These are phyloP conservation scores for Fusarium gaditjirri DNA, from an alignment of 2,329 filamentous ascomycete genomes.

Conservation along the genomic window DNA sequence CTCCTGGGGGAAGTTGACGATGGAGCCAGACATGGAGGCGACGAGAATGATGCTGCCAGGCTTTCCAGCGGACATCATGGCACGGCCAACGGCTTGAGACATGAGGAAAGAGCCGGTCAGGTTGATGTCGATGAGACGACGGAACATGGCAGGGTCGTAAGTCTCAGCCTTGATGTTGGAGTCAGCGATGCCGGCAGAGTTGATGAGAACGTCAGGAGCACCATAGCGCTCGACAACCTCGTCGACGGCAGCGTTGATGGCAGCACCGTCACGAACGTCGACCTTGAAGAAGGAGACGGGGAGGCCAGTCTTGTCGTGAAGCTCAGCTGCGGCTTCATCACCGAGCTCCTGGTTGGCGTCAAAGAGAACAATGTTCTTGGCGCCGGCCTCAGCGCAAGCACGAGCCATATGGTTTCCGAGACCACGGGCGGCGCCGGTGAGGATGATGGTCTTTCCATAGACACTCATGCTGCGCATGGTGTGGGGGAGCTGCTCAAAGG, in stretches of 20 bases:
- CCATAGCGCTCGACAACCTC: slow-evolving; percentile 74
- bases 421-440: slow-evolving; percentile 81
- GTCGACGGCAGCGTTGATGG: slow-evolving; percentile 75
- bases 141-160: slow-evolving; percentile 81
- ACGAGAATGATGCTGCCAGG: slow-evolving; percentile 80
- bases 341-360: slow-evolving; percentile 81
- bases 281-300: slow-evolving; percentile 82
- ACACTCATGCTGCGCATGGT: slow-evolving; percentile 77
- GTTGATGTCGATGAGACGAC: slow-evolving; percentile 84
- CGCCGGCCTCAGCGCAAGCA: slow-evolving; percentile 79
- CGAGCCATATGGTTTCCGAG: slow-evolving; percentile 84
- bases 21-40: slow-evolving; percentile 82
- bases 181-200: slow-evolving; percentile 83
- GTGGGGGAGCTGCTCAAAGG: slow-evolving; percentile 67
- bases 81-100: slow-evolving; percentile 75
- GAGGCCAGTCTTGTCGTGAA: slow-evolving; percentile 77
- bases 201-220: slow-evolving; percentile 78
- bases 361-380: slow-evolving; percentile 78
- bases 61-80: slow-evolving; percentile 78
- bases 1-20: slow-evolving; percentile 89
- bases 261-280: slow-evolving; percentile 77
- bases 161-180: slow-evolving; percentile 86
- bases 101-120: slow-evolving; percentile 82
- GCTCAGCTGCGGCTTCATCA: slow-evolving; percentile 73
- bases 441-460: slow-evolving; percentile 75